phyloP scores from a whole-genome alignment of 305 asterid genomes.

The Fraxinus greggii region DNA sequence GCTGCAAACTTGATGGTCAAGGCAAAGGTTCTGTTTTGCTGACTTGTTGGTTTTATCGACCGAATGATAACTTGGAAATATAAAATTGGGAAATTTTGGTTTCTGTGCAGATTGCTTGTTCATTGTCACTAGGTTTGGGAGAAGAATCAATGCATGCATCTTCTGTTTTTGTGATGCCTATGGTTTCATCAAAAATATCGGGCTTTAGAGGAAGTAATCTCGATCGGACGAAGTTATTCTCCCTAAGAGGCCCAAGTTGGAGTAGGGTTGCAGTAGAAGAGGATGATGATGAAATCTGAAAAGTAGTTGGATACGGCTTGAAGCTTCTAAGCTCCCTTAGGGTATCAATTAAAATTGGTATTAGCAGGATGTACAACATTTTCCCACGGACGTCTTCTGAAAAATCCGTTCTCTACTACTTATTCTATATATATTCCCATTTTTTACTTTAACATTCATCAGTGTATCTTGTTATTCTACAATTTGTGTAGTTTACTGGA shows the following conservation, averaged over 20 bases:
- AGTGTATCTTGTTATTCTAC: not conserved
- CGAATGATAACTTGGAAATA: not conserved
- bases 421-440: not conserved
- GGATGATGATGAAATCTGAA: constrained; percentile 53
- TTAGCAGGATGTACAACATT: not conserved
- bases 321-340: constrained; percentile 48
- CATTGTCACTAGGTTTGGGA: constrained; percentile 72
- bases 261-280: constrained; percentile 51
- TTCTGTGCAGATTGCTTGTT: constrained; percentile 66
- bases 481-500: not conserved
- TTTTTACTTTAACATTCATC: not conserved
- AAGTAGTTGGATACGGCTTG: constrained; percentile 39
- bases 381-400: constrained; percentile 11
- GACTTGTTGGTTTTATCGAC: constrained; percentile 17
- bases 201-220: constrained; percentile 72
- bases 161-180: constrained; percentile 88
- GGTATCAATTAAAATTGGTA: constrained; percentile 33
- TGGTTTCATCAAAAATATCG: constrained; percentile 82
- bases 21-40: constrained; percentile 58
- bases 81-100: constrained; percentile 21
- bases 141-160: constrained; percentile 80
- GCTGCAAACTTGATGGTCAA: constrained; percentile 52
- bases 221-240: constrained; percentile 54
- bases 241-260: constrained; percentile 64
- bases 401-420: not conserved